These are phyloP conservation scores for Gigaspora rosea DNA, from an alignment of 192 early-diverging fungal genomes.

Conservation along the genomic window DNA sequence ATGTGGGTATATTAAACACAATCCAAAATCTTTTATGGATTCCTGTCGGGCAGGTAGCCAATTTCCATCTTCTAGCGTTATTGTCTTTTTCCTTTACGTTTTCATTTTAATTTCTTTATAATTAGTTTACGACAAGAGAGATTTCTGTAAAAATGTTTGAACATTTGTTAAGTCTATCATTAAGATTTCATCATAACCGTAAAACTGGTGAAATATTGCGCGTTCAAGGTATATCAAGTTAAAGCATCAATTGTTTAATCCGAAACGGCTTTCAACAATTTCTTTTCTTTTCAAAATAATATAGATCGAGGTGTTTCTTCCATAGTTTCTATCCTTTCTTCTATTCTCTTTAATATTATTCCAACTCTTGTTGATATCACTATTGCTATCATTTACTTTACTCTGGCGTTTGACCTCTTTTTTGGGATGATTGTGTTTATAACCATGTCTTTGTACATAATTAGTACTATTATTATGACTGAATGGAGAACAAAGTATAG, in stretches of 20 bases:
- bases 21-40: constrained; percentile 83
- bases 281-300: constrained; percentile 27
- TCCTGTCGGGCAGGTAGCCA: constrained; percentile 69
- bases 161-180: constrained; percentile 83
- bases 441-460: constrained; percentile 86
- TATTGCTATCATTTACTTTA: constrained; percentile 73
- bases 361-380: constrained; percentile 85
- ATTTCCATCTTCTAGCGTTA: neutral
- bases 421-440: constrained; percentile 79
- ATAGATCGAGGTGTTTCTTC: constrained; percentile 66
- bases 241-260: too few relatives aligned
- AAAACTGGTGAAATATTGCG: constrained; percentile 96
- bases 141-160: constrained; percentile 87
- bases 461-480: constrained; percentile 76
- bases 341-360: constrained; percentile 86
- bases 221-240: constrained; percentile 61
- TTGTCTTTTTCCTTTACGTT: neutral
- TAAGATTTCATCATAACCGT: constrained; percentile 87
- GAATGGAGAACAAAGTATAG: constrained; percentile 83
- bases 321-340: constrained; percentile 75
- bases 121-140: constrained; percentile 42
- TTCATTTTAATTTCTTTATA: neutral
- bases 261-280: neutral
- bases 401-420: constrained; percentile 67
- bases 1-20: constrained; percentile 67